These are phyloP conservation scores for Wallacemonas rigidus DNA, from an alignment of 208 protist genomes.

Conservation along the genomic window DNA sequence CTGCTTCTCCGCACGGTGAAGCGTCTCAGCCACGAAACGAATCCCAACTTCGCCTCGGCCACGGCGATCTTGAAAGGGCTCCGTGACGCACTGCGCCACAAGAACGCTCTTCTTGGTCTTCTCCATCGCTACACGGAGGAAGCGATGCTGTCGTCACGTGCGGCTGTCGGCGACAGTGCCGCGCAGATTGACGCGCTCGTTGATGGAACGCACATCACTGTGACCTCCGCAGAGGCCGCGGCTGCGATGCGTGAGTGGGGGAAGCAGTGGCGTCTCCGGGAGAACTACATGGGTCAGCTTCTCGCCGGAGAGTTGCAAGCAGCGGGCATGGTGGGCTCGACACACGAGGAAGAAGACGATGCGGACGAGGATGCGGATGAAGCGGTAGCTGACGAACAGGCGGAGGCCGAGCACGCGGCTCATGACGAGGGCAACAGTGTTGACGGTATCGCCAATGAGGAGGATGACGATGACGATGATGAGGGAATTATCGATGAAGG, in stretches of 20 bases:
- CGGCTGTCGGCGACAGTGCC: background rate
- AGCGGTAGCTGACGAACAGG: constrained; percentile 8
- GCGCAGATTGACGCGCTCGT: constrained; percentile 19
- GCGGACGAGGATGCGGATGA: constrained; percentile 26
- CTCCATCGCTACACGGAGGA: constrained; percentile 8
- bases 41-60: constrained; percentile 68
- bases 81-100: constrained; percentile 28
- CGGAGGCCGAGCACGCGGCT: background rate
- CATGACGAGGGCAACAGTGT: background rate
- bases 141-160: background rate
- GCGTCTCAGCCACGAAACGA: constrained; percentile 55
- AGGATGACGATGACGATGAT: constrained; percentile 21
- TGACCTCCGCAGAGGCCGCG: constrained; percentile 12
- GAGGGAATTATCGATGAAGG: background rate
- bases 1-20: constrained; percentile 58
- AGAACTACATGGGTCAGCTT: constrained; percentile 52
- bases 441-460: constrained; percentile 3
- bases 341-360: constrained; percentile 14
- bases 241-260: constrained; percentile 22
- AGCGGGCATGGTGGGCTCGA: constrained; percentile 13
- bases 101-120: constrained; percentile 13
- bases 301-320: constrained; percentile 39
- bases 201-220: background rate
- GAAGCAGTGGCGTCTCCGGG: constrained; percentile 39
- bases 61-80: constrained; percentile 69